A percentile compares a stretch with the other conserved stretches of the same genome.
Conservation (phyloP, 108 stramenopile species). For the Cylindrotheca closterium region DNA sequence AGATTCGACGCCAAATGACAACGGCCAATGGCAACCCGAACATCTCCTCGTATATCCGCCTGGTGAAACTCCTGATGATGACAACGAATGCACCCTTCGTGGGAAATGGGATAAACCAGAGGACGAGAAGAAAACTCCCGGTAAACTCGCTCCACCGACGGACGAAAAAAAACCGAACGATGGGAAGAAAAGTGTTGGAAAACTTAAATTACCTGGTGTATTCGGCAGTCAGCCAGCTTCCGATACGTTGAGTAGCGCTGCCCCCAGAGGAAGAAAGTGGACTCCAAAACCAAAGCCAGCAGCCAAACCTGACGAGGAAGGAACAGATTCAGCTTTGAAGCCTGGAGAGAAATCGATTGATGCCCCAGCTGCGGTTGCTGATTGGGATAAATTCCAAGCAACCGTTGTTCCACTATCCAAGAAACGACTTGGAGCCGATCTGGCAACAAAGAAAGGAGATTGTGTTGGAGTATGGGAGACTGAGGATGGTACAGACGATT, state of each 20-base stretch:
- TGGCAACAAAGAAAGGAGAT: too few relatives aligned
- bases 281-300: too few relatives aligned
- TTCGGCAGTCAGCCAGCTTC: too few relatives aligned
- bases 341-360: too few relatives aligned
- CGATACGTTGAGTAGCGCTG: too few relatives aligned
- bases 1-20: conserved; percentile 1
- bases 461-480: background rate
- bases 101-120: conserved; percentile 9
- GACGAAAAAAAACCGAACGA: background rate
- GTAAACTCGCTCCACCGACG: background rate
- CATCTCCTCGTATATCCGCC: conserved; percentile 12
- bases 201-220: conserved; percentile 3
- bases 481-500: background rate
- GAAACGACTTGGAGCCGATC: background rate
- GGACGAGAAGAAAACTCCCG: background rate
- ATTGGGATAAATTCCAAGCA: background rate
- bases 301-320: too few relatives aligned
- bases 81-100: conserved; percentile 6
- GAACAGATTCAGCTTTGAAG: too few relatives aligned
- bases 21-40: conserved; percentile 7
- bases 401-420: background rate
- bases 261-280: too few relatives aligned
- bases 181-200: background rate
- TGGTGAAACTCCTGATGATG: conserved; percentile 6
- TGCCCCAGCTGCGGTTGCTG: too few relatives aligned